A percentile compares a stretch with the other conserved stretches of the same genome.
phyloP scores from a whole-genome alignment of 2,329 filamentous ascomycete genomes.

The Calonectria leucothoes region DNA sequence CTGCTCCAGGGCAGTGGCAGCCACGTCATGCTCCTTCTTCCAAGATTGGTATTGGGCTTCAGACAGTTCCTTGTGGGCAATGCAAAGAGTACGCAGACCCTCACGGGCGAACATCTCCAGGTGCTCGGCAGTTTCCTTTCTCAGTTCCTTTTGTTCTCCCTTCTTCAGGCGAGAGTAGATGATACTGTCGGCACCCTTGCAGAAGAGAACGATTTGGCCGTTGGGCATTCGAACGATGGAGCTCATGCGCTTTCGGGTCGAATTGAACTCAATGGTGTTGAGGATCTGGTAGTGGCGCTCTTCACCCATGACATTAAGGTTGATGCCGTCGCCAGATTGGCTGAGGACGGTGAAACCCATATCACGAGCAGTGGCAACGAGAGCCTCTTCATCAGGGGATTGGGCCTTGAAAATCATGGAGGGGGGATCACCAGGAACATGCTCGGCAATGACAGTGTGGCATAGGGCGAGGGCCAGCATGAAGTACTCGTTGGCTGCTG shows the following conservation, averaged over 20 bases:
- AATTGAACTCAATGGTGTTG: slow-evolving; percentile 98
- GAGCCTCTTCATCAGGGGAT: slow-evolving; percentile 93
- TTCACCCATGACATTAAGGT: slow-evolving; percentile 87
- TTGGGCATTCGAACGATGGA: slow-evolving; percentile 96
- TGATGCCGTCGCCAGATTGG: slow-evolving; percentile 81
- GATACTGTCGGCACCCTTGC: slow-evolving; percentile 97
- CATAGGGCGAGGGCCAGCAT: slow-evolving; percentile 97
- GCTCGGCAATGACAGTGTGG: slow-evolving; percentile 94
- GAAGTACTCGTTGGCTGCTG: slow-evolving; percentile 83
- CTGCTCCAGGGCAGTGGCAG: slow-evolving; percentile 83
- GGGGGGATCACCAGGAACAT: slow-evolving; percentile 87
- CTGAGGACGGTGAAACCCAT: slow-evolving; percentile 95
- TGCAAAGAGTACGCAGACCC: slow-evolving; percentile 92
- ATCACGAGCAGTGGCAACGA: slow-evolving; percentile 94
- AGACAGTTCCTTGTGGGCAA: slow-evolving; percentile 83
- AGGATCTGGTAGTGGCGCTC: slow-evolving; percentile 88
- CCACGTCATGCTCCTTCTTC: slow-evolving; percentile 88
- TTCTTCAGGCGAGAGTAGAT: slow-evolving; percentile 92
- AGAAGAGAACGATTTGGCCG: slow-evolving; percentile 89
- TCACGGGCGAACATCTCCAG: slow-evolving; percentile 97
- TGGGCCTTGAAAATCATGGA: slow-evolving; percentile 96
- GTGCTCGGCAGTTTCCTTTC: slow-evolving; percentile 88
- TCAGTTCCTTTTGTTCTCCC: slow-evolving; percentile 87
- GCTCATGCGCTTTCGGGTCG: slow-evolving; percentile 96
- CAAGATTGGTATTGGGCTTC: slow-evolving; percentile 88